Percentiles rank a stretch among this genome's conserved stretches.
phyloP scores from a whole-genome alignment of 1,284 basidiomycete genomes.

The Spongiforma sp. region DNA sequence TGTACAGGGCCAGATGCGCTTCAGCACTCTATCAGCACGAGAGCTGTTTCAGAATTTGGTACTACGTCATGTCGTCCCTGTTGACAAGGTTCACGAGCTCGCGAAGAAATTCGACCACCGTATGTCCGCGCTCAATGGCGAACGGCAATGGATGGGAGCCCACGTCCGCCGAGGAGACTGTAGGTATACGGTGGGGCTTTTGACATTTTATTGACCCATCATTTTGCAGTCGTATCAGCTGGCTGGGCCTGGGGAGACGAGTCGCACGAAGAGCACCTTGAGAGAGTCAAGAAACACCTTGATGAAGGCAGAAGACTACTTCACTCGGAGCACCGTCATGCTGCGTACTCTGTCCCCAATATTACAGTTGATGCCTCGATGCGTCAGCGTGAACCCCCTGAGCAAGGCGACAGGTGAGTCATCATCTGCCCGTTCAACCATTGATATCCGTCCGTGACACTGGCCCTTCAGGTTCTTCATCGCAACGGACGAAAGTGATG shows the following conservation, averaged over 20 bases:
- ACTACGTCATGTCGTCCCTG: conserved; percentile 39
- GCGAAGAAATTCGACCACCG: conserved; percentile 38
- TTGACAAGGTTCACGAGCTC: conserved; percentile 35
- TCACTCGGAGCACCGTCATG: conserved; percentile 21
- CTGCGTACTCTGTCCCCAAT: conserved; percentile 25
- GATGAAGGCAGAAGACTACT: conserved; percentile 32
- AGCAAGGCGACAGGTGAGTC: conserved; percentile 24
- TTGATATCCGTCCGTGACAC: background rate
- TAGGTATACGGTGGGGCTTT: conserved; percentile 17
- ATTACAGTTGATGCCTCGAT: conserved; percentile 23
- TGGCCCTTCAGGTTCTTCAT: conserved; percentile 44
- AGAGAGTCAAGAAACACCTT: conserved; percentile 39
- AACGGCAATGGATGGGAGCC: conserved; percentile 44
- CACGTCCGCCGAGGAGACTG: conserved; percentile 51
- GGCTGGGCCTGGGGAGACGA: conserved; percentile 44
- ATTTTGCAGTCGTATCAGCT: conserved; percentile 31
- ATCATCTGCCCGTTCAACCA: background rate
- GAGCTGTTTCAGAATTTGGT: conserved; percentile 40
- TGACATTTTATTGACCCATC: conserved; percentile 1
- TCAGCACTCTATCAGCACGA: conserved; percentile 37
- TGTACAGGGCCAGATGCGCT: conserved; percentile 41
- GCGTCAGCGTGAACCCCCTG: conserved; percentile 25
- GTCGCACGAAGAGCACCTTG: conserved; percentile 41
- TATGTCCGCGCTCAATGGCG: conserved; percentile 37
- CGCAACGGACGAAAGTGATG: conserved; percentile 47